These are phyloP conservation scores for Cymodocea nodosa DNA, from an alignment of 116 monocot species.

Conservation along the genomic window DNA sequence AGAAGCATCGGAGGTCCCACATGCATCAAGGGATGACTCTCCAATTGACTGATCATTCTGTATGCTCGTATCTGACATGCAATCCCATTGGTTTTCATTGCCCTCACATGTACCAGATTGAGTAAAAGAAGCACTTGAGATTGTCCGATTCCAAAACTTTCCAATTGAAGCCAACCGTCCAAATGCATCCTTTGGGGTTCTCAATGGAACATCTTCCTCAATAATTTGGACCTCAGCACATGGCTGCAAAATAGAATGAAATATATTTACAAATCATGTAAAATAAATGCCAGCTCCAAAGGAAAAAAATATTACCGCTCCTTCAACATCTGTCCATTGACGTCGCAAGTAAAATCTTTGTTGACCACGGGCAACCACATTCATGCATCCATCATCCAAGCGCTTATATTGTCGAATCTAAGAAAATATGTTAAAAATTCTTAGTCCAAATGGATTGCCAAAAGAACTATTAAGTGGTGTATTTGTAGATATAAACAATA, in stretches of 20 bases:
- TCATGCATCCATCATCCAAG: slow-evolving; percentile 77
- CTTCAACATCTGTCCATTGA: slow-evolving; percentile 67
- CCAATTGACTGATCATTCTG: slow-evolving; percentile 38
- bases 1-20: slow-evolving; percentile 21
- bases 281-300: not conserved
- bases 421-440: not conserved
- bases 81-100: slow-evolving; percentile 52
- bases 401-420: slow-evolving; percentile 75
- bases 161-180: slow-evolving; percentile 42
- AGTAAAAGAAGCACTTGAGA: slow-evolving; percentile 16
- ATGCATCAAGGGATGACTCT: slow-evolving; percentile 21
- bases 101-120: slow-evolving; percentile 14
- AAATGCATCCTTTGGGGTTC: slow-evolving; percentile 86
- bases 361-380: slow-evolving; percentile 89
- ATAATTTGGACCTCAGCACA: slow-evolving; percentile 86
- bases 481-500: too few relatives aligned
- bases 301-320: slow-evolving; percentile 42
- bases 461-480: not conserved
- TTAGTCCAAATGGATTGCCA: not conserved
- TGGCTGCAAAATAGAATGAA: slow-evolving; percentile 31
- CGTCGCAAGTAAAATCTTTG: slow-evolving; percentile 73
- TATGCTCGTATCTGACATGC: slow-evolving; percentile 27
- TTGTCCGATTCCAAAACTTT: slow-evolving; percentile 13
- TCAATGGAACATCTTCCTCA: slow-evolving; percentile 68
- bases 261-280: not conserved